Evolutionary conservation across 129 eudicot species (phyloP).

Genomic region (carrot (Daucus carota)): DNA sequence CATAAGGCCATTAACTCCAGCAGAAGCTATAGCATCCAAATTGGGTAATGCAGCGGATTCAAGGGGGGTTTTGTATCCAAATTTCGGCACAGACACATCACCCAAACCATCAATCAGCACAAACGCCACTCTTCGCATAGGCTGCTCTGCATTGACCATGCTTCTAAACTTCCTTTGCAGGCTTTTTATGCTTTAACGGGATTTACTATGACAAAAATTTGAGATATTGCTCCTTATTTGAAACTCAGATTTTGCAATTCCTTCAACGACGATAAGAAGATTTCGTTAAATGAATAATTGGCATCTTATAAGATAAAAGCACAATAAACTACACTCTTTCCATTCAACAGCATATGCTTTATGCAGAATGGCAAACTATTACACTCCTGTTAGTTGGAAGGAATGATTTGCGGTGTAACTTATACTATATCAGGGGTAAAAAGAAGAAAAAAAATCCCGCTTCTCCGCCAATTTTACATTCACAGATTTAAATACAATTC

Average conservation of each 20-base stretch:
- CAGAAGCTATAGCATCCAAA: slow-evolving; percentile 80
- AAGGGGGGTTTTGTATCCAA: slow-evolving; percentile 73
- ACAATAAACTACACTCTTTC: neutral
- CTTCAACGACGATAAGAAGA: neutral
- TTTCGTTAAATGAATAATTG: neutral
- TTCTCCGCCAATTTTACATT: neutral
- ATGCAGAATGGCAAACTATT: neutral
- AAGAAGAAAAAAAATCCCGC: neutral
- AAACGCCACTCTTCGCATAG: slow-evolving; percentile 74
- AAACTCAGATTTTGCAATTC: neutral
- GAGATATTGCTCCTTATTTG: neutral
- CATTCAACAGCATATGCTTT: neutral
- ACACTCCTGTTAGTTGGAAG: neutral
- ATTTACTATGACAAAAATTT: neutral
- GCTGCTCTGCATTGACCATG: slow-evolving; percentile 39
- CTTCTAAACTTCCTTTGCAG: neutral
- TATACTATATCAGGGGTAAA: neutral
- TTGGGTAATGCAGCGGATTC: slow-evolving; percentile 70
- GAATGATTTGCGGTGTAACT: too few relatives aligned
- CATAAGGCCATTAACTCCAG: slow-evolving; percentile 93
- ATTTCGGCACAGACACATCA: slow-evolving; percentile 81
- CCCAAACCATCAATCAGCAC: slow-evolving; percentile 89
- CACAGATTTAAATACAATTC: neutral
- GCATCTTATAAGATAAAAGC: neutral
- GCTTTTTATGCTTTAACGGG: neutral